Evolutionary conservation across 495 filamentous ascomycete genomes (phyloP), one percentile per base, ranked within the genome.

Genomic region (Pyronema omphalodes): DNA sequence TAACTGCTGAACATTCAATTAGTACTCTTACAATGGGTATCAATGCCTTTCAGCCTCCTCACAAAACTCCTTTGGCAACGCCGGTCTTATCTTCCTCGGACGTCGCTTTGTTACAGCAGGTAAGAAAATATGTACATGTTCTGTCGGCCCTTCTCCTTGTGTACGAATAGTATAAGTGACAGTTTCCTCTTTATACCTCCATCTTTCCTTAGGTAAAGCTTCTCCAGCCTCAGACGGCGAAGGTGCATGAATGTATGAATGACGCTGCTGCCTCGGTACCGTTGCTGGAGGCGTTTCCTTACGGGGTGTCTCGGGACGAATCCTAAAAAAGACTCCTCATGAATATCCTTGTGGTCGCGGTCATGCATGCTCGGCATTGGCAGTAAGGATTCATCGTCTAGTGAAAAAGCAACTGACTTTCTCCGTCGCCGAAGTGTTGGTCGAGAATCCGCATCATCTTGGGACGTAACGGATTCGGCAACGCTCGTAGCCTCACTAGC

Each of bases 361-460:
- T 55, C 51, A 43, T 55, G 34, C 19, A 49, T 19, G 37, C 57
- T 57, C 23, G 61, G 61, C 47, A 60, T 60, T 36, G 44, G 43
- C 4, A 52, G 48, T 9, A 64, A 39, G 15, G 57, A 29, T n/a
- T 18, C 44, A 47, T 47, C 9, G 19, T 47, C 44, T 3, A 41
- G 39, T 1, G 39, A 41, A 17, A 41, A 41, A 41, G 39, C 1
- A 41, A 41, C 39, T 6, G 39, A 41, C 8, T 61, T 51, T 36
- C 34, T 52, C 48, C 44, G 44, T 62, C 59, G 8, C 37, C 37
- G 40, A 55, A 18, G 19, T 55, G 51, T 11, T 57, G 54, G 37
- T 58, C 57, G n/a, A 48, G 47, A 45, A 56, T 57, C 15, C 61
- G 53, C 19, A 44, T 61, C 23, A 44, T 36, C 49, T 49, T 46